A percentile compares a stretch with the other conserved stretches of the same genome.
Conservation (phyloP, 768 basidiomycete genomes). For the Pleurotus platypus region DNA sequence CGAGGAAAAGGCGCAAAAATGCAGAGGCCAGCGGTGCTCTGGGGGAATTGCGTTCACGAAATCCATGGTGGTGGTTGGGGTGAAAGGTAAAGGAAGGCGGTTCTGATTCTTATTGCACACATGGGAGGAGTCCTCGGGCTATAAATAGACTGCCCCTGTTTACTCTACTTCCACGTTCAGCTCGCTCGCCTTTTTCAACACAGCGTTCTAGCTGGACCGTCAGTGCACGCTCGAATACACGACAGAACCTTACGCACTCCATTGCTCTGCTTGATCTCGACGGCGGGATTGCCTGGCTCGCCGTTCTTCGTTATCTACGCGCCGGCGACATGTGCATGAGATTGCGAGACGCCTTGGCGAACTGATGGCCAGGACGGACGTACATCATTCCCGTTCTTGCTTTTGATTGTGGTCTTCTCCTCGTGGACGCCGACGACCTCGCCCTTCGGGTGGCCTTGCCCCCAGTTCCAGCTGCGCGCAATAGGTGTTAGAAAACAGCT, state of each 20-base stretch:
- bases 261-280: background rate
- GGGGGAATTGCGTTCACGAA: slow-evolving; percentile 24
- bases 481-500: background rate
- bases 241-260: background rate
- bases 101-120: too few relatives aligned
- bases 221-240: background rate
- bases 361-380: background rate
- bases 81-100: too few relatives aligned
- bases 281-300: background rate
- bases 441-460: slow-evolving; percentile 3
- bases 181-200: background rate
- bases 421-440: background rate
- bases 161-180: background rate
- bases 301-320: background rate
- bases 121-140: background rate
- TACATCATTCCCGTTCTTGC: slow-evolving; percentile 1
- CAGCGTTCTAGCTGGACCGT: background rate
- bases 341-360: too few relatives aligned
- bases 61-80: background rate
- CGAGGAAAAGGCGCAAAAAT: slow-evolving; percentile 52
- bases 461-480: slow-evolving; percentile 5
- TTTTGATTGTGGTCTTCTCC: background rate
- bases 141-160: background rate
- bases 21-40: slow-evolving; percentile 56
- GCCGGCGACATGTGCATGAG: too few relatives aligned